A percentile compares a stretch with the other conserved stretches of the same genome.
Conservation (phyloP, 2,329 filamentous ascomycete species). For the Boeremia exigua region DNA sequence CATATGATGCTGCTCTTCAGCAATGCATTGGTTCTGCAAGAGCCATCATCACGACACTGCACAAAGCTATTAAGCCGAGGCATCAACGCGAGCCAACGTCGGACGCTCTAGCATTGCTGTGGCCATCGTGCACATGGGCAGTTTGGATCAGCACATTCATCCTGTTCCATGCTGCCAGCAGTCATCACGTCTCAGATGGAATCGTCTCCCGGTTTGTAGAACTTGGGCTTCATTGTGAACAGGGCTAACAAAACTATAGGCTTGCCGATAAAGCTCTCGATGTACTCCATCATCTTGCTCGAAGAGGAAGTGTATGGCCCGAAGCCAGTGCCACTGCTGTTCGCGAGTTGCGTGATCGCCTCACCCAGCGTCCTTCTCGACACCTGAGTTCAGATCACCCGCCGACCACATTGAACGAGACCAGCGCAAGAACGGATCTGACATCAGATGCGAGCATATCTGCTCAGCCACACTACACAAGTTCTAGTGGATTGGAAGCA, state of each 20-base stretch:
- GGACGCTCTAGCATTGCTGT: constrained; percentile 48
- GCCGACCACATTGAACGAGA: not conserved
- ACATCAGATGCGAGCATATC: not conserved
- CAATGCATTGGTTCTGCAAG: constrained; percentile 60
- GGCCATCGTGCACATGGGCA: constrained; percentile 61
- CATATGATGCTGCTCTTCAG: constrained; percentile 58
- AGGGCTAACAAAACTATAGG: constrained; percentile 14
- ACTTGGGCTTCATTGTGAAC: not conserved
- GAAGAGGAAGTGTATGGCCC: constrained; percentile 37
- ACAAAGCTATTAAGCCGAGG: constrained; percentile 30
- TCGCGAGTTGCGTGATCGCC: constrained; percentile 27
- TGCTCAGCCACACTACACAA: not conserved
- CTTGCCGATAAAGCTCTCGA: constrained; percentile 32
- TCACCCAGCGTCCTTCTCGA: constrained; percentile 14
- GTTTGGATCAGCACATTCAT: constrained; percentile 62
- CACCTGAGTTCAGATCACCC: not conserved
- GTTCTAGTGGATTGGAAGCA: constrained; percentile 1
- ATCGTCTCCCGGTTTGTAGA: constrained; percentile 50
- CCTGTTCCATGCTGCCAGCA: constrained; percentile 58
- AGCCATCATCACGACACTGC: constrained; percentile 54
- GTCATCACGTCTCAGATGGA: constrained; percentile 50
- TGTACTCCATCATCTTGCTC: constrained; percentile 35
- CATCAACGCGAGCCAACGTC: constrained; percentile 21
- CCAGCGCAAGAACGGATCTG: not conserved
- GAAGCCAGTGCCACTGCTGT: constrained; percentile 40